Base-by-base conservation (phyloP, 306 rosid genomes). In the Lotus japonicus region DNA sequence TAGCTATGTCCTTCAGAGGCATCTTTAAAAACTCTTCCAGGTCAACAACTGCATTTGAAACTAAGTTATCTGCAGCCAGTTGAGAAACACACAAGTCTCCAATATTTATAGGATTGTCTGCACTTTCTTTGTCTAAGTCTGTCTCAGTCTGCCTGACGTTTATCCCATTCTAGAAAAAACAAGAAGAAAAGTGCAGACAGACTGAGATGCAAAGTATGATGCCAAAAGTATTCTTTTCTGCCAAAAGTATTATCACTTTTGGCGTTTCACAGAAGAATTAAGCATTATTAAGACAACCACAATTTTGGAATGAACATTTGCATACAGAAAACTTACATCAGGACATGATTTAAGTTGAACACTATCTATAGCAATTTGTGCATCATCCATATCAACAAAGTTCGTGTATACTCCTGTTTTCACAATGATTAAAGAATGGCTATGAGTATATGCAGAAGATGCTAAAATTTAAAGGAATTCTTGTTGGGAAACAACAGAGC, bases 1-100 rank as follows among this genome's bases (percentile, higher is more conserved):
- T 54, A n/a, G 77, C 76, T 44, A 77, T 70, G 62, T 77, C 76
- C 52, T 56, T 70, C 14, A 77, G 26, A 43, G 76, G 76, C 13
- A 63, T 45, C 19, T 57, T 77, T 1, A 77, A 43, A 28, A 9
- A 55, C 6, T 12, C 50, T 70, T 77, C 73, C 26, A 77, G 39
- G 35, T 70, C 77, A 0, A 41, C 19, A 56, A 77, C 13, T 1
- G 51, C 73, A 57, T 64, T 64, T 2, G 4, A 12, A 28, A 77
- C 77, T 3, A 55, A 15, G 19, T 55, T 58, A 55, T 46, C 55
- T 5, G 7, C 8, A 7, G 21, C 35, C 3, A 41, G 66, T 13
- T 56, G 73, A 71, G 53, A 42, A 9, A 39, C 50, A 64, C 8
- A n/a, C 1, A 42, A 14, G 38, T 60, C 58, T 13, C 11, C 8